Evolutionary conservation across 2,329 filamentous ascomycete genomes (phyloP).

Genomic region (Aspergillus pseudoterreus): DNA sequence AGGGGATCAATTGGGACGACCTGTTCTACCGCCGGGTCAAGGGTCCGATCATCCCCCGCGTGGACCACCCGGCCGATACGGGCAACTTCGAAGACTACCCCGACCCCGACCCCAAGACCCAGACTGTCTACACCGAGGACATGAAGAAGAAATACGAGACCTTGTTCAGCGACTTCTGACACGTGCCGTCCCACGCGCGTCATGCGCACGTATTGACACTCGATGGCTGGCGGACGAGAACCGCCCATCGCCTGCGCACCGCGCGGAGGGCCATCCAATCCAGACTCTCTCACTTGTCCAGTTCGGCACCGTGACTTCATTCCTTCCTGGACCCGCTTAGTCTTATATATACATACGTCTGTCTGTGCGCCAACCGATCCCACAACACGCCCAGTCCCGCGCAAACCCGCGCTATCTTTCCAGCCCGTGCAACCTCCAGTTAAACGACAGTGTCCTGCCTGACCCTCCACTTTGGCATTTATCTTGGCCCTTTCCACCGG

Average conservation of each 20-base stretch:
- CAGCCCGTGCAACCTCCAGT: too few species aligned
- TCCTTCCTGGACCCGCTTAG: too few species aligned
- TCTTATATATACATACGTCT: too few species aligned
- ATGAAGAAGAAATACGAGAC: constrained; percentile 58
- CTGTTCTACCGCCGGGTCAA: constrained; percentile 57
- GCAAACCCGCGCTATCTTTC: too few species aligned
- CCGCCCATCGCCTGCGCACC: not conserved
- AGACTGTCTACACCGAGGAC: constrained; percentile 56
- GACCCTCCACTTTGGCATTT: too few species aligned
- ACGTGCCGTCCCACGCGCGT: not conserved
- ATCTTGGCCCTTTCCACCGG: too few species aligned
- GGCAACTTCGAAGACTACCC: constrained; percentile 66
- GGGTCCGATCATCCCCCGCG: constrained; percentile 61
- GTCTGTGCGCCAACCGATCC: too few species aligned
- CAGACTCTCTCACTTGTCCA: not conserved
- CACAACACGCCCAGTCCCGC: too few species aligned
- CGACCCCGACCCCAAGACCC: constrained; percentile 48
- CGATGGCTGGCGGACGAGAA: not conserved
- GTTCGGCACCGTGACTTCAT: not conserved
- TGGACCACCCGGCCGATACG: constrained; percentile 58
- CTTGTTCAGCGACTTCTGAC: constrained; percentile 59
- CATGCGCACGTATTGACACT: not conserved
- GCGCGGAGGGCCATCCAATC: not conserved
- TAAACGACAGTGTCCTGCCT: too few species aligned
- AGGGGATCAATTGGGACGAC: constrained; percentile 59